These are phyloP conservation scores for Rhinocladiella similis DNA, from an alignment of 2,329 filamentous ascomycete species.

Conservation along the genomic window DNA sequence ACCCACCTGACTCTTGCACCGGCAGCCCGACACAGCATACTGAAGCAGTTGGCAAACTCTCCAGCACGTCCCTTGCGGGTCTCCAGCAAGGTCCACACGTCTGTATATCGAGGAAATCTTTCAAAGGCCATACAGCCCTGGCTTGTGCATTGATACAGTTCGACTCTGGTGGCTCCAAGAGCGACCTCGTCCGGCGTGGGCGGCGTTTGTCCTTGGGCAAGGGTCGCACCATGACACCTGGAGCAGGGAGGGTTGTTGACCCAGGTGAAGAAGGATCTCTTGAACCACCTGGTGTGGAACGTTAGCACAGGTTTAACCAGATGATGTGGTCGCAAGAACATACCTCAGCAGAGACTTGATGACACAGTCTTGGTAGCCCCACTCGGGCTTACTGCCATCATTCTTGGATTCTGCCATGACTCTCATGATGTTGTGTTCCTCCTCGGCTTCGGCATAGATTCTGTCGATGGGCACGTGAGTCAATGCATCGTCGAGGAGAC, in stretches of 20 bases:
- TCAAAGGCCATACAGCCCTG: constrained; percentile 74
- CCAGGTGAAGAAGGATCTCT: constrained; percentile 90
- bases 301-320: constrained; percentile 11
- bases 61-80: constrained; percentile 83
- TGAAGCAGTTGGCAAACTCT: constrained; percentile 98
- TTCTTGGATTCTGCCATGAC: constrained; percentile 88
- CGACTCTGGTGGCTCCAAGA: constrained; percentile 81
- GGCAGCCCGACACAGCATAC: constrained; percentile 93
- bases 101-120: constrained; percentile 89
- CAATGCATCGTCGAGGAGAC: constrained; percentile 87
- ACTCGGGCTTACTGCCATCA: constrained; percentile 75
- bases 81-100: constrained; percentile 89
- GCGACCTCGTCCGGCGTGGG: constrained; percentile 88
- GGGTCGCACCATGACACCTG: constrained; percentile 77
- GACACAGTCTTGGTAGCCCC: constrained; percentile 98
- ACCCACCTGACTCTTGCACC: constrained; percentile 93
- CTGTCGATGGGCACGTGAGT: constrained; percentile 82
- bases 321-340: constrained; percentile 32
- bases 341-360: constrained; percentile 82
- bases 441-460: constrained; percentile 91
- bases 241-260: constrained; percentile 92
- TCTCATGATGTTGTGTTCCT: constrained; percentile 83
- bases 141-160: constrained; percentile 84
- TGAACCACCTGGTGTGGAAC: constrained; percentile 75
- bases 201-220: constrained; percentile 77